A percentile compares a stretch with the other conserved stretches of the same genome.
phyloP scores from a whole-genome alignment of 1,284 basidiomycete species.

The Pyrrhoderma lamaoense region DNA sequence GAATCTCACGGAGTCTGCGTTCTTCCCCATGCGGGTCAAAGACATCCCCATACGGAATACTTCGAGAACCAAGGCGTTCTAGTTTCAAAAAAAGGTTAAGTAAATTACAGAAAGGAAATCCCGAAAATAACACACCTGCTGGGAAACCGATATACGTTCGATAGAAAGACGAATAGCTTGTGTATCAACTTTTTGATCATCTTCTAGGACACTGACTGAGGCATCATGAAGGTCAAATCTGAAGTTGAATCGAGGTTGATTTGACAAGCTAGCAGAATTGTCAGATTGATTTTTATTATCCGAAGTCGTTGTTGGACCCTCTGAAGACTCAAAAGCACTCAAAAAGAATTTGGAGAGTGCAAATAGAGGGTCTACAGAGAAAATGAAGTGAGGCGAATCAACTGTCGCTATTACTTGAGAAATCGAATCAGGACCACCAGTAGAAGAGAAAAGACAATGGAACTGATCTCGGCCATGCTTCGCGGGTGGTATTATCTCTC shows the following conservation, averaged over 20 bases:
- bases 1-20: constrained; percentile 82
- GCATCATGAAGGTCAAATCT: constrained; percentile 90
- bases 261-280: too few relatives aligned
- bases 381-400: constrained; percentile 91
- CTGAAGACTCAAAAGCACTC: constrained; percentile 43
- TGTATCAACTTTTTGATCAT: constrained; percentile 73
- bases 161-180: constrained; percentile 87
- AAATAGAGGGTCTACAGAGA: constrained; percentile 90
- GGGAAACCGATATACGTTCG: constrained; percentile 83
- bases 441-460: constrained; percentile 85
- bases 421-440: constrained; percentile 50
- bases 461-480: constrained; percentile 89
- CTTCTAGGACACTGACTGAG: constrained; percentile 84
- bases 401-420: constrained; percentile 81
- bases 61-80: constrained; percentile 81
- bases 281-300: constrained; percentile 17
- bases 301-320: constrained; percentile 20
- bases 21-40: constrained; percentile 81
- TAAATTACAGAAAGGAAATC: neutral
- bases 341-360: constrained; percentile 83
- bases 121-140: constrained; percentile 55
- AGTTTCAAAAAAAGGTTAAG: constrained; percentile 9
- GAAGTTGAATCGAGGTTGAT: constrained; percentile 41
- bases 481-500: constrained; percentile 93
- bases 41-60: constrained; percentile 91